A percentile compares a stretch with the other conserved stretches of the same genome.
phyloP scores from a whole-genome alignment of 1,139 yeast species.

The Kodamaea alishanica region DNA sequence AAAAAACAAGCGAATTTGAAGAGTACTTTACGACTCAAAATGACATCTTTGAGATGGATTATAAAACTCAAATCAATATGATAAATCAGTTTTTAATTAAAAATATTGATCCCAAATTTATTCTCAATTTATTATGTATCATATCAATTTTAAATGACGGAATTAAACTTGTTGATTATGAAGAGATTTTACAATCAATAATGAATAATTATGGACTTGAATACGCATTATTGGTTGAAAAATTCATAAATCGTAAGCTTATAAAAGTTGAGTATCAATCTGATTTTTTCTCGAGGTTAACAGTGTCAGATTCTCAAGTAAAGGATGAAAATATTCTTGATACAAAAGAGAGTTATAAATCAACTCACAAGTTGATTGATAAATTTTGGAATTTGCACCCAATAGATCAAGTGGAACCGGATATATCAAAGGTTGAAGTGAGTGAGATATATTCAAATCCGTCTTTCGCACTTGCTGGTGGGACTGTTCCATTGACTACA shows the following conservation, averaged over 20 bases:
- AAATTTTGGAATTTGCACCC: slow-evolving; percentile 49
- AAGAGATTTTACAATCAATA: slow-evolving; percentile 45
- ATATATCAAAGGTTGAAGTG: slow-evolving; percentile 9
- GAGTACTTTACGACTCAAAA: slow-evolving; percentile 68
- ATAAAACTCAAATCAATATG: slow-evolving; percentile 46
- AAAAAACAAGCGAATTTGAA: slow-evolving; percentile 50
- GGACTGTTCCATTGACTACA: slow-evolving; percentile 46
- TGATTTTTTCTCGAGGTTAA: slow-evolving; percentile 31
- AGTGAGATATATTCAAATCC: slow-evolving; percentile 38
- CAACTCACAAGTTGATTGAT: slow-evolving; percentile 37
- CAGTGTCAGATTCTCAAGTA: slow-evolving; percentile 8
- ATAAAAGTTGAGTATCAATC: slow-evolving; percentile 20
- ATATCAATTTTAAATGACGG: slow-evolving; percentile 65
- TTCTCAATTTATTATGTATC: slow-evolving; percentile 43
- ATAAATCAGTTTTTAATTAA: slow-evolving; percentile 44
- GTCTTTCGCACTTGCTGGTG: slow-evolving; percentile 51
- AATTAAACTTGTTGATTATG: slow-evolving; percentile 55
- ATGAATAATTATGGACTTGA: slow-evolving; percentile 59
- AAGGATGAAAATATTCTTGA: slow-evolving; percentile 2
- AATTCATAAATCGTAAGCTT: slow-evolving; percentile 24
- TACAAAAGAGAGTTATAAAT: slow-evolving; percentile 28
- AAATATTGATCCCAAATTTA: slow-evolving; percentile 26
- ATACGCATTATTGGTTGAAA: slow-evolving; percentile 31
- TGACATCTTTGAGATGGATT: slow-evolving; percentile 59
- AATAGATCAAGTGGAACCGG: slow-evolving; percentile 15